Evolutionary conservation across 2,329 filamentous ascomycete genomes (phyloP), one percentile per base, ranked within the genome.

Genomic region (Mollisiaceae sp.): DNA sequence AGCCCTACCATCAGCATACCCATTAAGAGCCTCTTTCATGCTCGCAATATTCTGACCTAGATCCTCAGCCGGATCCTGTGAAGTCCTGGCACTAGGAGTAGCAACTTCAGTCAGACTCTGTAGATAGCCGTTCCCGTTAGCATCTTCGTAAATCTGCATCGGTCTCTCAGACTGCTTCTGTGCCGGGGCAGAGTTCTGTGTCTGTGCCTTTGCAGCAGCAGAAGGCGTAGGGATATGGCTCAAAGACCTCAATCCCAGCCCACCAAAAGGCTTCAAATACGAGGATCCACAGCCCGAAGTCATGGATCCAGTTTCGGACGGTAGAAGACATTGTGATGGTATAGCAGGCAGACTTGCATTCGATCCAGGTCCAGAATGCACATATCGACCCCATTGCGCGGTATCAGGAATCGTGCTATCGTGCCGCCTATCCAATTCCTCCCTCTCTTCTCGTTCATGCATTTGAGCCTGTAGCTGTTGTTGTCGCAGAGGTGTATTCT

Each of bases 251-350:
- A 75, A 69, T 56, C 73, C 73, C 38, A 68, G 50, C 9, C 73
- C 74, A 52, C 70, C 69, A 69, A 74, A 75, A 1, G 74, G 72
- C 8, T 69, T 69, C 52, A 63, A 63, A 59, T 71, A 71, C 27
- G 62, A 68, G 32, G 70, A 64, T 62, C 73, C 69, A 50, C 72
- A 74, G 14, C 68, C 68, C 20, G 71, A 71, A 36, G 67, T 68
- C 59, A 68, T 64, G 27, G 75, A 76, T 54, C 70, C 73, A 68
- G 67, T 71, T n/a, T 76, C 73, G 15, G 74, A 76, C 12, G 74
- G 74, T 9, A 77, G 67, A n/a, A 77, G 64, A 68, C 75, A 77
- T 59, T 77, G 74, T 8, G 75, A 76, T 15, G 76, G 76, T 56
- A 77, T 77, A 32, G 75, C 72, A 41, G 76, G 76, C 5, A 77